These are phyloP conservation scores for Penicillium malachiteum DNA, from an alignment of 495 filamentous ascomycete species.

Conservation along the genomic window DNA sequence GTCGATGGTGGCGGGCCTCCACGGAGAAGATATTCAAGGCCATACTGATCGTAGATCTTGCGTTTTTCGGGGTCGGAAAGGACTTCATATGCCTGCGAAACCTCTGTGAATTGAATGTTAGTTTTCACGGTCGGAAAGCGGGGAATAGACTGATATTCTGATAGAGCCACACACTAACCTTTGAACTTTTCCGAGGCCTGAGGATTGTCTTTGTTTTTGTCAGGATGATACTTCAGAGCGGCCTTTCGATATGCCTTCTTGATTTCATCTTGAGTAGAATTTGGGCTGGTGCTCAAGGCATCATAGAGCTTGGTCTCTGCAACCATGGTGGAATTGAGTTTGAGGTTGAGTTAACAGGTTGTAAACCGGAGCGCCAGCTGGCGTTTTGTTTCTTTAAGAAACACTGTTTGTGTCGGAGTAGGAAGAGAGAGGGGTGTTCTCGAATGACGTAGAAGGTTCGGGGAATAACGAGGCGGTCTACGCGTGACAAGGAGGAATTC, in stretches of 20 bases:
- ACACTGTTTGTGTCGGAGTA: not conserved
- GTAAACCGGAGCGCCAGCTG: no score
- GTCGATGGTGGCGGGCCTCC: slow-evolving; percentile 74
- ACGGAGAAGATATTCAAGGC: slow-evolving; percentile 86
- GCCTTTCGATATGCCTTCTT: slow-evolving; percentile 96
- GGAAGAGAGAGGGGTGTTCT: slow-evolving; percentile 15
- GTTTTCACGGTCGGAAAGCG: slow-evolving; percentile 8
- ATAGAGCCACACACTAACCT: slow-evolving; percentile 34
- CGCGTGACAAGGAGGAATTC: not conserved
- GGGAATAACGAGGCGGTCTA: slow-evolving; percentile 2
- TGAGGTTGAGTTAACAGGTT: not conserved
- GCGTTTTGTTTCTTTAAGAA: no score
- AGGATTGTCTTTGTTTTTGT: slow-evolving; percentile 95
- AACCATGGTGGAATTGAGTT: slow-evolving; percentile 60
- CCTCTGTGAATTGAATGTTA: slow-evolving; percentile 52
- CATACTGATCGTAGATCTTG: slow-evolving; percentile 92
- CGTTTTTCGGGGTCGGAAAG: slow-evolving; percentile 96
- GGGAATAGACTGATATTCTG: not conserved
- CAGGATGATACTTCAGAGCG: slow-evolving; percentile 90
- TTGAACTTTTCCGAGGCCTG: slow-evolving; percentile 86
- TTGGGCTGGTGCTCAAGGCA: slow-evolving; percentile 68
- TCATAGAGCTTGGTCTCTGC: slow-evolving; percentile 88
- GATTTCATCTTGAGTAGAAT: slow-evolving; percentile 86
- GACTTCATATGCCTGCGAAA: slow-evolving; percentile 96
- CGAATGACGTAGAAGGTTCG: slow-evolving; percentile 47